Evolutionary conservation across 306 rosid species (phyloP).

Genomic region (Rosa persica): DNA sequence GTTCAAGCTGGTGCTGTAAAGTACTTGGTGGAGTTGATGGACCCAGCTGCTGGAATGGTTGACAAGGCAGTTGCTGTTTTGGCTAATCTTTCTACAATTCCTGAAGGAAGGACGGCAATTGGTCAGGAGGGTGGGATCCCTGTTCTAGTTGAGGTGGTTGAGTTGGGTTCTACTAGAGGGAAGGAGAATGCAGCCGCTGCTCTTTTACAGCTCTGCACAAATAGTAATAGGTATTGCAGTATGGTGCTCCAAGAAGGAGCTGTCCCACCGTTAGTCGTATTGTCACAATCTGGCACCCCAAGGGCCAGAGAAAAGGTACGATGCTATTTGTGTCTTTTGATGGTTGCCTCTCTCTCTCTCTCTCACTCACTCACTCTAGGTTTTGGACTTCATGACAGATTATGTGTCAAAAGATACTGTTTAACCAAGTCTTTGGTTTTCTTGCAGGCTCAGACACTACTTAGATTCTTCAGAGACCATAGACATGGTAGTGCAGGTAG

Average conservation of each 20-base stretch:
- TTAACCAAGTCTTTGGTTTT: conserved; percentile 22
- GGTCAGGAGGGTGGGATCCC: conserved; percentile 84
- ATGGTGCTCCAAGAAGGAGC: conserved; percentile 90
- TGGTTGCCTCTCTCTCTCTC: conserved; percentile 15
- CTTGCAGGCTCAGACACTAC: conserved; percentile 90
- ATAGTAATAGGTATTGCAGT: conserved; percentile 51
- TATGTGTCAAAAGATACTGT: neutral
- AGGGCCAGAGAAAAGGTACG: conserved; percentile 95
- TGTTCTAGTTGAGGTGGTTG: conserved; percentile 92
- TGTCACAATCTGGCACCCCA: conserved; percentile 90
- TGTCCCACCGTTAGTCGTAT: conserved; percentile 89
- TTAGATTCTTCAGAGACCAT: conserved; percentile 84
- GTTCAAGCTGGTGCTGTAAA: conserved; percentile 94
- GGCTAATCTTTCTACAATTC: conserved; percentile 90
- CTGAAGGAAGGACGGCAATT: conserved; percentile 78
- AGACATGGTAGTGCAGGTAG: conserved; percentile 90
- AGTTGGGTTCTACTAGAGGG: conserved; percentile 95
- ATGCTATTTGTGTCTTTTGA: conserved; percentile 4
- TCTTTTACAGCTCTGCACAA: conserved; percentile 74
- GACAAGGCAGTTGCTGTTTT: conserved; percentile 97
- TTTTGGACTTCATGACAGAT: conserved; percentile 5
- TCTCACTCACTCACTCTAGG: neutral
- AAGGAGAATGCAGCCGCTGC: conserved; percentile 98
- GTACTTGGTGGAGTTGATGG: conserved; percentile 95
- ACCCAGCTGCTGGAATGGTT: conserved; percentile 97